Conservation (phyloP, 306 rosid genomes). For the Hippophae tibetana region DNA sequence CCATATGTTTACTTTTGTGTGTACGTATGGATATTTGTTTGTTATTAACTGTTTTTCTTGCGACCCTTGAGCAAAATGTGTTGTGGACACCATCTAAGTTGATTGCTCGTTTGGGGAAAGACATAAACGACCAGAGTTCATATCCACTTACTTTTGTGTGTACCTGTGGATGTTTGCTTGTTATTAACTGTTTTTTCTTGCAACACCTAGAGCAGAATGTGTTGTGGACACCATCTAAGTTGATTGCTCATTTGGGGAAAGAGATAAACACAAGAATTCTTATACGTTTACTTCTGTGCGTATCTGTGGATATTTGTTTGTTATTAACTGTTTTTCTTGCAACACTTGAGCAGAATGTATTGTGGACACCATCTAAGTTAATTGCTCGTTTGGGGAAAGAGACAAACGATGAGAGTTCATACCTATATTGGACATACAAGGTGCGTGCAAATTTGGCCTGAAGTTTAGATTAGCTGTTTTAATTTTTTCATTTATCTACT, state of each 20-base stretch:
- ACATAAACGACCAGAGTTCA: constrained; percentile 66
- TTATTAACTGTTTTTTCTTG: neutral
- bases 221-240: too few relatives aligned
- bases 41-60: neutral
- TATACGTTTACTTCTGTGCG: neutral
- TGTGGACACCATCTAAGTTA: constrained; percentile 84
- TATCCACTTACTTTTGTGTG: constrained; percentile 25
- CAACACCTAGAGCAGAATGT: too few relatives aligned
- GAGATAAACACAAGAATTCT: too few relatives aligned
- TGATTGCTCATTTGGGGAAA: too few relatives aligned
- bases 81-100: constrained; percentile 85
- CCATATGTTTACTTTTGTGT: neutral
- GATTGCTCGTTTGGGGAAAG: constrained; percentile 81
- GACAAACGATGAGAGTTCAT: constrained; percentile 66
- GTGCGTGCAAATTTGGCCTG: constrained; percentile 26
- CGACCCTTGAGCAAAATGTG: constrained; percentile 32
- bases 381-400: constrained; percentile 85
- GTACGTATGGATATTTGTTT: neutral
- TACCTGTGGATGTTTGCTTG: neutral
- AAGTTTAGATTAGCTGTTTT: neutral
- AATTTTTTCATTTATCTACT: too few relatives aligned
- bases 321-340: neutral
- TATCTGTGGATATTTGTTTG: neutral
- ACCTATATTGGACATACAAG: constrained; percentile 91
- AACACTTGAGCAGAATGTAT: constrained; percentile 37